phyloP scores from a whole-genome alignment of 768 basidiomycete species.

The Mycena crocata region DNA sequence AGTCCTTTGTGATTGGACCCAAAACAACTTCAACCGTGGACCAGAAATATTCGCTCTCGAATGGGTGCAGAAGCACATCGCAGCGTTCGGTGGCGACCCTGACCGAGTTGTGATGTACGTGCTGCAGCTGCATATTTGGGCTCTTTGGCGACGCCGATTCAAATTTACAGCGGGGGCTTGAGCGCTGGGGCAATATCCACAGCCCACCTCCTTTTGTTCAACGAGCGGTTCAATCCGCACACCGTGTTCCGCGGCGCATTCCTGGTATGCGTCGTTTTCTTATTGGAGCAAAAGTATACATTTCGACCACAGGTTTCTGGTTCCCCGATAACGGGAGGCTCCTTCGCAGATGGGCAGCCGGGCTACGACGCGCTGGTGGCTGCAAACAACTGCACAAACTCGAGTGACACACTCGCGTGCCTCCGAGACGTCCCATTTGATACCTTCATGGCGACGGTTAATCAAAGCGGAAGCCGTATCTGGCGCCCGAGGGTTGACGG shows the following conservation, averaged over 20 bases:
- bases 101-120: constrained; percentile 10
- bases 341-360: constrained; percentile 19
- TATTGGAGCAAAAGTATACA: neutral
- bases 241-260: constrained; percentile 20
- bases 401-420: constrained; percentile 46
- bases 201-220: constrained; percentile 4
- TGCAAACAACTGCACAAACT: constrained; percentile 37
- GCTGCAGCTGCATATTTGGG: too few species aligned
- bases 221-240: constrained; percentile 21
- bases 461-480: constrained; percentile 42
- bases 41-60: constrained; percentile 27
- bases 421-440: constrained; percentile 46
- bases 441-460: constrained; percentile 45
- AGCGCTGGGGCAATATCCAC: constrained; percentile 28
- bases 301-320: constrained; percentile 5
- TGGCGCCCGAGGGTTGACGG: constrained; percentile 57
- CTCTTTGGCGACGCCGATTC: neutral
- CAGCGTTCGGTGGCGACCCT: constrained; percentile 21
- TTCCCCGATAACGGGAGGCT: neutral
- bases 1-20: neutral
- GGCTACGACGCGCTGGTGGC: constrained; percentile 17
- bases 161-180: neutral
- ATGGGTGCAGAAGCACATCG: constrained; percentile 22
- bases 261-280: constrained; percentile 8
- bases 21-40: neutral